Percentiles rank a stretch among this genome's conserved stretches.
Evolutionary conservation across 495 filamentous ascomycete genomes (phyloP).

Genomic region (Penicillium antarcticum): DNA sequence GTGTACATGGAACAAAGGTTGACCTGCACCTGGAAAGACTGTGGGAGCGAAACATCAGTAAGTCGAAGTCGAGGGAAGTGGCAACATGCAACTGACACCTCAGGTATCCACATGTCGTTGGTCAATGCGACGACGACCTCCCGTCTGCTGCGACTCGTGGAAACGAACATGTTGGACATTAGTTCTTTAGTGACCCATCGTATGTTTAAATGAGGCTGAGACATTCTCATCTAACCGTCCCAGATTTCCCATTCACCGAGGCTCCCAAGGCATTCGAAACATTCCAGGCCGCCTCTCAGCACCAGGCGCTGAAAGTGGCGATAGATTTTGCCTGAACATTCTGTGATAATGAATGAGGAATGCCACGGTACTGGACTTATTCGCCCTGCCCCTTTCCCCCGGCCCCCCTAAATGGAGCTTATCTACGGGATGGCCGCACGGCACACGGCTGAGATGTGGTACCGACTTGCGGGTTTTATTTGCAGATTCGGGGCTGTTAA

Average conservation of each 20-base stretch:
- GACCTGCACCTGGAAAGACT: conserved; percentile 41
- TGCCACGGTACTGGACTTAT: too few species aligned
- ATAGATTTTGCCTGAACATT: conserved; percentile 13
- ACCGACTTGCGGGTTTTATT: too few species aligned
- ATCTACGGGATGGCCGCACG: not conserved
- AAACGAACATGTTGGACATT: conserved; percentile 18
- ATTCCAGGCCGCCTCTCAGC: conserved; percentile 14
- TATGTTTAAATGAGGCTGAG: conserved; percentile 11
- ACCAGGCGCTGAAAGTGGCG: conserved; percentile 22
- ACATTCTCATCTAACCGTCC: not conserved
- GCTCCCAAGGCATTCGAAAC: conserved; percentile 12
- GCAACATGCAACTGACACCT: not conserved
- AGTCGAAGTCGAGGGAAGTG: not conserved
- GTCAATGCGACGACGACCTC: conserved; percentile 45
- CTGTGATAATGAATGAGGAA: too few species aligned
- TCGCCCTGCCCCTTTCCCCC: not conserved
- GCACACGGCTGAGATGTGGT: too few species aligned
- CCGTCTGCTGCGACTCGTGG: conserved; percentile 37
- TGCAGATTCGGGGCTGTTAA: too few species aligned
- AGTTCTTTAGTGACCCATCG: conserved; percentile 40
- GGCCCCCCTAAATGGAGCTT: not conserved
- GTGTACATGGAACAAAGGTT: conserved; percentile 45
- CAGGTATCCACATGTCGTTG: conserved; percentile 43
- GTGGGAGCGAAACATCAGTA: conserved; percentile 45
- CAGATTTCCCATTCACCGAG: conserved; percentile 11